Evolutionary conservation across 2,329 filamentous ascomycete genomes (phyloP).

Genomic region (Alternaria rosae): DNA sequence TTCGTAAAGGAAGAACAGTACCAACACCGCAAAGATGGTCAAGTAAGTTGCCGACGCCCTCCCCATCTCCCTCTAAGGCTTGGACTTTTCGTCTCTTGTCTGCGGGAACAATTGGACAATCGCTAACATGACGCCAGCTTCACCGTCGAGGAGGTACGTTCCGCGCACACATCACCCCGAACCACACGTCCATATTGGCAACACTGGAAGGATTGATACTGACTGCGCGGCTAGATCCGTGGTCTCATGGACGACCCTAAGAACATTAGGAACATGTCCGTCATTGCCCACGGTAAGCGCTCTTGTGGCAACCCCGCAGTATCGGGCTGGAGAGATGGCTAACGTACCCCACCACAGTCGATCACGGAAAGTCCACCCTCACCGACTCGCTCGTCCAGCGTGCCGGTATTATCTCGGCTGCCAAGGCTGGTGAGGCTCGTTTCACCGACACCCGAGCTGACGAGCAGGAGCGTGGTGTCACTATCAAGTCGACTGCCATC

Average conservation of each 20-base stretch:
- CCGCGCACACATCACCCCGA: conserved; percentile 30
- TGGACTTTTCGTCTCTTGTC: not conserved
- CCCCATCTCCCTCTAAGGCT: not conserved
- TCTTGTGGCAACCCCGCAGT: conserved; percentile 21
- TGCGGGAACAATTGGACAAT: conserved; percentile 1
- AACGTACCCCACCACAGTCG: conserved; percentile 64
- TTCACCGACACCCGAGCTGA: conserved; percentile 97
- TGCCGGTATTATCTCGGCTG: conserved; percentile 98
- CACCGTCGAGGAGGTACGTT: conserved; percentile 86
- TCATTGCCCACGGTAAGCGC: conserved; percentile 90
- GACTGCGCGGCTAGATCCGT: conserved; percentile 67
- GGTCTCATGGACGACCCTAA: conserved; percentile 78
- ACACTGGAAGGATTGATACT: conserved; percentile 26
- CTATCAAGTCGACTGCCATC: conserved; percentile 99
- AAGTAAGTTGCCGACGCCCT: conserved; percentile 75
- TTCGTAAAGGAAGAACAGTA: conserved; percentile 42
- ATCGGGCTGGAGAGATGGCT: conserved; percentile 24
- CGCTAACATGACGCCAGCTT: conserved; percentile 75
- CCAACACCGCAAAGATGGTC: conserved; percentile 95
- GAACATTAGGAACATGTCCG: conserved; percentile 94
- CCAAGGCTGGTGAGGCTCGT: conserved; percentile 94
- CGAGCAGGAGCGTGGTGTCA: conserved; percentile 99
- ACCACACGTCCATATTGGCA: conserved; percentile 25
- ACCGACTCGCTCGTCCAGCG: conserved; percentile 99
- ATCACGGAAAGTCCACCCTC: conserved; percentile 99